Conservation (phyloP, 129 eudicot species). For the Ambrosia artemisiifolia region DNA sequence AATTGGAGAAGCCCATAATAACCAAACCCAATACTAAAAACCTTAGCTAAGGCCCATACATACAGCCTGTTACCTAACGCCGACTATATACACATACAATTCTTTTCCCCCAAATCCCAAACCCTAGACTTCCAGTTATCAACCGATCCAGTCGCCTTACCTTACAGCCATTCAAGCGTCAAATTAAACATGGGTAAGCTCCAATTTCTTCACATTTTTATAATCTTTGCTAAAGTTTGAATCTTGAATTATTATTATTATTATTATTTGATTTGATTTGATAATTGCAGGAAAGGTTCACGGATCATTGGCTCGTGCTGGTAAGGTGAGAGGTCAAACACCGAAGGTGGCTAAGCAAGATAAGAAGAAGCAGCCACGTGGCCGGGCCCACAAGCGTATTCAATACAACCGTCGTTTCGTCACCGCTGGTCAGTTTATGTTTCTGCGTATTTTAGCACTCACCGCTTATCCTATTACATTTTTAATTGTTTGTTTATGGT, state of each 20-base stretch:
- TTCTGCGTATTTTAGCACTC: neutral
- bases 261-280: neutral
- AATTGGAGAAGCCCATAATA: neutral
- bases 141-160: neutral
- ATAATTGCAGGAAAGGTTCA: slow-evolving; percentile 7
- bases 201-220: neutral
- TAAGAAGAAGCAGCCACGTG: slow-evolving; percentile 15
- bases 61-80: neutral
- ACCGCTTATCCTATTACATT: no score
- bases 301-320: slow-evolving; percentile 10
- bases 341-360: slow-evolving; percentile 5
- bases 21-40: neutral
- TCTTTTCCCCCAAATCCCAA: neutral
- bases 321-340: slow-evolving; percentile 1
- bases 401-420: slow-evolving; percentile 10
- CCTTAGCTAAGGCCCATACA: neutral
- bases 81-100: neutral
- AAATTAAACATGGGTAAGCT: neutral
- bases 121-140: neutral
- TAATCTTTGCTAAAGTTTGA: neutral
- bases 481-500: no score
- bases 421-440: neutral
- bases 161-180: neutral
- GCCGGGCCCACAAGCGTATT: slow-evolving; percentile 10
- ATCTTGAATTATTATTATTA: neutral